These are phyloP conservation scores for Leptographium procerum DNA, from an alignment of 2,329 filamentous ascomycete species.

Conservation along the genomic window DNA sequence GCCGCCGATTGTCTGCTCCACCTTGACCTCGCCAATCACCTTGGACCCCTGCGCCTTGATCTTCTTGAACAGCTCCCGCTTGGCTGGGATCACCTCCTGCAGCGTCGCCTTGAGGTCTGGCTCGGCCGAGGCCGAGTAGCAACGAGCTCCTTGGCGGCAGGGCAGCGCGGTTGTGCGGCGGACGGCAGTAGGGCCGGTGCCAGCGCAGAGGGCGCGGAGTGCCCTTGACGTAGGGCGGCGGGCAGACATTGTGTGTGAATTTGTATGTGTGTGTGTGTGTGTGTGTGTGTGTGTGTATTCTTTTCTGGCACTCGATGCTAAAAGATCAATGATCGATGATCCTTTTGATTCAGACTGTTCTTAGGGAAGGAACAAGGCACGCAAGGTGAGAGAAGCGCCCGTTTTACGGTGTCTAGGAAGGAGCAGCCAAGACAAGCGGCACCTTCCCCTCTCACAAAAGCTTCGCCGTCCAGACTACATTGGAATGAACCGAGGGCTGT, in stretches of 20 bases:
- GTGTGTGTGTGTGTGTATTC: too few relatives aligned
- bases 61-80: slow-evolving; percentile 86
- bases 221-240: not conserved
- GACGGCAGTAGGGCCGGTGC: not conserved
- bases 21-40: slow-evolving; percentile 81
- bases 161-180: not conserved
- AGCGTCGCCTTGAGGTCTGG: slow-evolving; percentile 84
- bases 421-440: not conserved
- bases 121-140: slow-evolving; percentile 66
- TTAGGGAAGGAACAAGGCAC: not conserved
- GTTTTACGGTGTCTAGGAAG: not conserved
- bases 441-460: not conserved
- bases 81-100: slow-evolving; percentile 73
- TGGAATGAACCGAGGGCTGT: slow-evolving; percentile 15
- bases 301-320: not conserved
- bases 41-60: slow-evolving; percentile 79
- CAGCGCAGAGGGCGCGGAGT: not conserved
- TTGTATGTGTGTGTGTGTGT: too few relatives aligned
- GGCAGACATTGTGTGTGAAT: not conserved
- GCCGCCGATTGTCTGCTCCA: slow-evolving; percentile 87
- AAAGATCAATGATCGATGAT: too few relatives aligned
- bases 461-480: not conserved
- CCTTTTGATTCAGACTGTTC: not conserved
- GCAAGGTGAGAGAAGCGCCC: not conserved
- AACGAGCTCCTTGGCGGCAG: slow-evolving; percentile 29